phyloP scores from a whole-genome alignment of 345 rosid species.

The Mangifera indica region DNA sequence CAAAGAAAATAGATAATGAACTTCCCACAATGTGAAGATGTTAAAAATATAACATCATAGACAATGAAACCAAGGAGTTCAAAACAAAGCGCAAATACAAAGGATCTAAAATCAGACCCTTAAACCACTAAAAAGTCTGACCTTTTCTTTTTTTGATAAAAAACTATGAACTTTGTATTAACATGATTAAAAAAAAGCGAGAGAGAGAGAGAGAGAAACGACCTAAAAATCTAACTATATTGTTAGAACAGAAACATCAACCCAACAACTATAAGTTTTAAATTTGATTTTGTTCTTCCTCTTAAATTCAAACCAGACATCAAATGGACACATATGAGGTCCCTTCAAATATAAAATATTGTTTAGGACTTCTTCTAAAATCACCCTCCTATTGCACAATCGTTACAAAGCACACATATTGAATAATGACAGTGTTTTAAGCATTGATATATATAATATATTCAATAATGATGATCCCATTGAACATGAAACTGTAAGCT shows the following conservation, averaged over 20 bases:
- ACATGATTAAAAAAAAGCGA: no score
- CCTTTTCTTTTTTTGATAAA: no score
- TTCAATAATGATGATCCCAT: not conserved
- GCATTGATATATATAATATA: no score
- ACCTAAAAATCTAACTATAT: not conserved
- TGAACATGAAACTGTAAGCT: not conserved
- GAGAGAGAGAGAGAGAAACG: no score
- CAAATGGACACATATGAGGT: not conserved
- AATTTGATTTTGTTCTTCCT: not conserved
- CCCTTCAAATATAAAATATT: not conserved
- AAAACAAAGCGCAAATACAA: not conserved
- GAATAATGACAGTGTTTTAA: no score
- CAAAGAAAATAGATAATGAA: not conserved
- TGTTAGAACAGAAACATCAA: not conserved
- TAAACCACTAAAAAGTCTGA: no score
- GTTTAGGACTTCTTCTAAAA: not conserved
- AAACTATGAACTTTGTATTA: no score
- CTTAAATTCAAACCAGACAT: not conserved
- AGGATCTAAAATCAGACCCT: not conserved
- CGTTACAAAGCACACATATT: no score
- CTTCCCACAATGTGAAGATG: not conserved
- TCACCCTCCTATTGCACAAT: not conserved
- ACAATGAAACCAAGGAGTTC: not conserved
- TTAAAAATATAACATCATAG: not conserved
- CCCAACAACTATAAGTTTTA: not conserved